These are phyloP conservation scores for Fraxinus americana DNA, from an alignment of 257 asterid species.

Conservation along the genomic window DNA sequence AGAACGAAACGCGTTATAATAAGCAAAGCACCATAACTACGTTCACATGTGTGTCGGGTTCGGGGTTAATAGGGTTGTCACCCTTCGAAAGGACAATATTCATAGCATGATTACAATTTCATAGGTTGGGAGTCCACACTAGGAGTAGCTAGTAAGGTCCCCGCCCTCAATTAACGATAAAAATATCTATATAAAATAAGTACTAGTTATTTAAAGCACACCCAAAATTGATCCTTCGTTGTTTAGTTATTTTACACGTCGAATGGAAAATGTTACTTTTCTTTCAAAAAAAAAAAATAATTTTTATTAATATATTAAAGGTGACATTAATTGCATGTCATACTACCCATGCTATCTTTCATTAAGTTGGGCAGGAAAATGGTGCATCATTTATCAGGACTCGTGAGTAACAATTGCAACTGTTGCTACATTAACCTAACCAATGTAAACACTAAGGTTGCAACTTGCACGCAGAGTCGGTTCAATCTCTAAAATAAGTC, in stretches of 20 bases:
- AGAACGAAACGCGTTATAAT: too few relatives aligned
- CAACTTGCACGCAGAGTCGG: background rate
- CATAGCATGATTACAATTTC: background rate
- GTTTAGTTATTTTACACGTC: background rate
- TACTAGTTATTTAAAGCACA: too few relatives aligned
- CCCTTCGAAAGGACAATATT: background rate
- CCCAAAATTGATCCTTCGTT: background rate
- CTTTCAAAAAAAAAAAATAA: background rate
- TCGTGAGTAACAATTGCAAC: background rate
- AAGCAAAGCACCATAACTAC: background rate
- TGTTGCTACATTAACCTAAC: background rate
- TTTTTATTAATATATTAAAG: too few relatives aligned
- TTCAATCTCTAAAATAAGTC: too few relatives aligned
- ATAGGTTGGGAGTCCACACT: background rate
- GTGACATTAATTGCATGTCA: background rate
- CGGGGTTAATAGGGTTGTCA: background rate
- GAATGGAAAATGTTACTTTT: background rate
- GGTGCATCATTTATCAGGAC: background rate
- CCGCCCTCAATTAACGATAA: background rate
- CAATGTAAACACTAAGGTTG: background rate
- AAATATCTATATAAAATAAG: background rate
- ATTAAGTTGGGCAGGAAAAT: background rate
- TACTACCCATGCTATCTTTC: background rate
- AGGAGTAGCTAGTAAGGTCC: background rate
- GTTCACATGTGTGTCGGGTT: background rate